These are phyloP conservation scores for Chaetomium olivaceum DNA, from an alignment of 2,329 filamentous ascomycete genomes.

Conservation along the genomic window DNA sequence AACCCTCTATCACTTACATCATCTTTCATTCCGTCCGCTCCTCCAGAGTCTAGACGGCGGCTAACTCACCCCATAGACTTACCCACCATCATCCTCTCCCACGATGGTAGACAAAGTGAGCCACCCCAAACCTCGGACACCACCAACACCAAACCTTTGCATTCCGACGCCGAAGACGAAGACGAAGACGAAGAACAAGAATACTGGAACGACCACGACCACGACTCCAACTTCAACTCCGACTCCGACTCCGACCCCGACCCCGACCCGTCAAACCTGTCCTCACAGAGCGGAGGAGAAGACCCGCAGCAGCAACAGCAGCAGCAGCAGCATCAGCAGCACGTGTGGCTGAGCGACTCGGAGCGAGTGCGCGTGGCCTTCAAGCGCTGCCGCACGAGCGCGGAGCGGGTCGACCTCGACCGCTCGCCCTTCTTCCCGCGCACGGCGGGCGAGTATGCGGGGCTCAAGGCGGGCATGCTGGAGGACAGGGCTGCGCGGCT, in stretches of 20 bases:
- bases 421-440: constrained; percentile 13
- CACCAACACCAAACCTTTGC: neutral
- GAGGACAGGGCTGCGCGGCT: constrained; percentile 9
- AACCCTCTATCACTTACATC: neutral
- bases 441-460: constrained; percentile 13
- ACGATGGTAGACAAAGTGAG: neutral
- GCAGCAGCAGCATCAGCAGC: neutral
- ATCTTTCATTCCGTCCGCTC: neutral
- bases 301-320: neutral
- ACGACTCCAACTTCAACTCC: neutral
- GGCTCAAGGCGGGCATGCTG: neutral
- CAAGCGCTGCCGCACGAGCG: neutral
- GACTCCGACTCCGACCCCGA: neutral
- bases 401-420: constrained; percentile 9
- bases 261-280: neutral
- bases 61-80: neutral
- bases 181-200: neutral
- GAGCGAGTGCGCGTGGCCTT: constrained; percentile 1
- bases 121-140: neutral
- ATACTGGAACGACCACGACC: neutral
- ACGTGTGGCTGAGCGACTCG: constrained; percentile 5
- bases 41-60: neutral
- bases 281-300: too few species aligned
- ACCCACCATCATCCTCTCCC: neutral
- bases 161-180: neutral